Evolutionary conservation across 2,329 filamentous ascomycete species (phyloP).

Genomic region (Pseudogymnoascus sp.): DNA sequence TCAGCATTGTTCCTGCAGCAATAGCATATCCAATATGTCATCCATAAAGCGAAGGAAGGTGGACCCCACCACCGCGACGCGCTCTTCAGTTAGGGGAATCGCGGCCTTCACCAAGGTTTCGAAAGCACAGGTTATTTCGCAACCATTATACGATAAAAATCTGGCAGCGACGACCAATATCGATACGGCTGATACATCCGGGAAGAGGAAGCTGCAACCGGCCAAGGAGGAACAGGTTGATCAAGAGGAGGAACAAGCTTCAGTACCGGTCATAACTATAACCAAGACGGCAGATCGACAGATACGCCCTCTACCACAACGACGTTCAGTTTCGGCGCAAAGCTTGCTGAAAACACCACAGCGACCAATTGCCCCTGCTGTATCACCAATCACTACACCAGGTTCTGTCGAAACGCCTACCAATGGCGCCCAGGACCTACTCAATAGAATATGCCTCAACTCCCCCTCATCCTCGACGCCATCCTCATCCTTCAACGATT

Average conservation of each 20-base stretch:
- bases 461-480: conserved; percentile 17
- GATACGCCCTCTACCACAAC: conserved; percentile 14
- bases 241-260: conserved; percentile 9
- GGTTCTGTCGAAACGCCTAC: conserved; percentile 22
- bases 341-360: conserved; percentile 21
- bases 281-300: conserved; percentile 8
- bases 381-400: conserved; percentile 11
- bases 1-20: conserved; percentile 17
- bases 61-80: conserved; percentile 11
- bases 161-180: conserved; percentile 18
- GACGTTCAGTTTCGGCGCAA: conserved; percentile 9
- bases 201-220: conserved; percentile 24
- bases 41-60: conserved; percentile 24
- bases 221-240: conserved; percentile 17
- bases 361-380: conserved; percentile 15
- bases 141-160: conserved; percentile 27
- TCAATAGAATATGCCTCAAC: conserved; percentile 24
- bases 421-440: conserved; percentile 23
- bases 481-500: conserved; percentile 13
- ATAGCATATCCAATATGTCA: conserved; percentile 21
- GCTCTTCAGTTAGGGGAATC: conserved; percentile 29
- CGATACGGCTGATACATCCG: conserved; percentile 23
- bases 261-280: conserved; percentile 8
- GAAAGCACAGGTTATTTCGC: conserved; percentile 29
- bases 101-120: conserved; percentile 35